Evolutionary conservation across 2,329 filamentous ascomycete species (phyloP).

Genomic region (Aureobasidium sp.): DNA sequence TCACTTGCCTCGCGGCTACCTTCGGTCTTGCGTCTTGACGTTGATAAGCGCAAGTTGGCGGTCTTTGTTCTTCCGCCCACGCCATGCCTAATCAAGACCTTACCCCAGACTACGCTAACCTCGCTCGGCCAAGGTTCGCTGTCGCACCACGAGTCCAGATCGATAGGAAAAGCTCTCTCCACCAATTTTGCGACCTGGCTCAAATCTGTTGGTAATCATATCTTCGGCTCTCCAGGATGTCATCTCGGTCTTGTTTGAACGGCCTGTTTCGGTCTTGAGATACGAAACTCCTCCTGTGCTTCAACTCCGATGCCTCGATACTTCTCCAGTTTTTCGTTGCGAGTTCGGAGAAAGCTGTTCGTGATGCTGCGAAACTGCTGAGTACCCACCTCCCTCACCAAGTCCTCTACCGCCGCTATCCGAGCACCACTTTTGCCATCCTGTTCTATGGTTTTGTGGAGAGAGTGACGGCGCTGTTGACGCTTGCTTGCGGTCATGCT

Average conservation of each 20-base stretch:
- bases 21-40: constrained; percentile 13
- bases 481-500: too few species aligned
- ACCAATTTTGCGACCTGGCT: background rate
- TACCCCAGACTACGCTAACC: constrained; percentile 3
- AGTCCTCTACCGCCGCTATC: background rate
- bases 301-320: background rate
- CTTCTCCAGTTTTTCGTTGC: background rate
- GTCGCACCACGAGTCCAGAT: constrained; percentile 9
- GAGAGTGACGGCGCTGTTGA: too few species aligned
- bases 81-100: background rate
- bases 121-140: constrained; percentile 8
- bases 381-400: constrained; percentile 3
- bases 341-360: constrained; percentile 10
- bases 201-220: background rate
- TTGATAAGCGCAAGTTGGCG: constrained; percentile 18
- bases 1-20: constrained; percentile 14
- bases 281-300: background rate
- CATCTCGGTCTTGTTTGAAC: constrained; percentile 16
- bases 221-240: constrained; percentile 11
- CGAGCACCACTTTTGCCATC: too few species aligned
- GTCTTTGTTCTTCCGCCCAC: background rate
- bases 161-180: constrained; percentile 4
- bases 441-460: too few species aligned
- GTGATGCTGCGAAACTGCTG: constrained; percentile 3
- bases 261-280: constrained; percentile 16